phyloP scores from a whole-genome alignment of 1,139 yeast species.

The Geotrichum bryndzae region DNA sequence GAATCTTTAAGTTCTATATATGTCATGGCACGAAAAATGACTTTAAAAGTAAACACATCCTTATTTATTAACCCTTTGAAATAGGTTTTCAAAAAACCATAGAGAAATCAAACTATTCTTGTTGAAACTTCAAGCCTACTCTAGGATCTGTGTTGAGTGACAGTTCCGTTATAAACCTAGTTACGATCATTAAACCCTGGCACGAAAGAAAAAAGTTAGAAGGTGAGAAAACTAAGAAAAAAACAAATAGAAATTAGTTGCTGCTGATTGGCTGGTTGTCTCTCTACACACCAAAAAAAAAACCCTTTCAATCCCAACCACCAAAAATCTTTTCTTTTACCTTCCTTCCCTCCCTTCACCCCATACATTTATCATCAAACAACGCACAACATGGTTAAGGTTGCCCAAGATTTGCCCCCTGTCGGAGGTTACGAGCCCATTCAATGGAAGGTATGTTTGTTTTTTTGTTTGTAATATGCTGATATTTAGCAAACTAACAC shows the following conservation, averaged over 20 bases:
- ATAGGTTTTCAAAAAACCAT: too few species aligned
- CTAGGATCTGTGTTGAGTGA: background rate
- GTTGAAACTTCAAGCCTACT: too few species aligned
- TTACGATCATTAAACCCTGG: background rate
- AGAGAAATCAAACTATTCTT: too few species aligned
- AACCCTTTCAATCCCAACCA: background rate
- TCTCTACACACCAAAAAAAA: background rate
- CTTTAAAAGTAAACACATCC: too few species aligned
- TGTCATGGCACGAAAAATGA: too few species aligned
- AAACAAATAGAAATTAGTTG: background rate
- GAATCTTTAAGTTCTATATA: too few species aligned
- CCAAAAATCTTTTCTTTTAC: background rate
- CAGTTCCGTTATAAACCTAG: background rate
- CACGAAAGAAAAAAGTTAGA: background rate
- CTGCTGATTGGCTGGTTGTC: background rate
- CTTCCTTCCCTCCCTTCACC: background rate
- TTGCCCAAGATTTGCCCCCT: constrained; percentile 76
- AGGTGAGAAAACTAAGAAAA: background rate
- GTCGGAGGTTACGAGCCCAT: constrained; percentile 79
- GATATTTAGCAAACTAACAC: background rate
- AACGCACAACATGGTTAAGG: constrained; percentile 23
- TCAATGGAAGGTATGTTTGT: constrained; percentile 58
- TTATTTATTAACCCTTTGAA: too few species aligned
- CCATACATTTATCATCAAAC: background rate
- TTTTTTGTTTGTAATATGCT: constrained; percentile 2